Conservation (phyloP, 2,329 filamentous ascomycete species). For the Seiridium cupressi region DNA sequence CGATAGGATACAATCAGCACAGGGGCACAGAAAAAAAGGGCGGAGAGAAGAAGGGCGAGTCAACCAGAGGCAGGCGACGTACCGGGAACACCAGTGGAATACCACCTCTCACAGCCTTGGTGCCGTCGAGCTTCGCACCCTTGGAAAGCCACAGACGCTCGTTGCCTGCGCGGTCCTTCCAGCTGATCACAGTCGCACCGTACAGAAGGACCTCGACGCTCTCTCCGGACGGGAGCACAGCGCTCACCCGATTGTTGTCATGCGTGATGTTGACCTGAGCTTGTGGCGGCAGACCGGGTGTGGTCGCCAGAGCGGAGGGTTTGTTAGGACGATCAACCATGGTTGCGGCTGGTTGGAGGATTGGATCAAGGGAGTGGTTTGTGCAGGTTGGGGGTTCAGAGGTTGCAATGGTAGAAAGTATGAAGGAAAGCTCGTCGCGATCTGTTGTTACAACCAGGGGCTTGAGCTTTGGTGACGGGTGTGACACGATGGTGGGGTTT, state of each 20-base stretch:
- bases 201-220: constrained; percentile 83
- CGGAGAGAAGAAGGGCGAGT: neutral
- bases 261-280: constrained; percentile 73
- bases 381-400: neutral
- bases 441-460: neutral
- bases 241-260: constrained; percentile 71
- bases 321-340: constrained; percentile 88
- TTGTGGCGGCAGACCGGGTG: constrained; percentile 71
- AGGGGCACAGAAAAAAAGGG: neutral
- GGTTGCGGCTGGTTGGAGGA: neutral
- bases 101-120: constrained; percentile 85
- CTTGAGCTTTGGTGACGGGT: neutral
- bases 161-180: constrained; percentile 76
- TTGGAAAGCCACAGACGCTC: constrained; percentile 89
- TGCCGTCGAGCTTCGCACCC: constrained; percentile 77
- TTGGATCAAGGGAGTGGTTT: too few relatives aligned
- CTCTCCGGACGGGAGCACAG: constrained; percentile 81
- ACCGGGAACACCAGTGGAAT: constrained; percentile 94
- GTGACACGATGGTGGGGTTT: constrained; percentile 4
- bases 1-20: neutral
- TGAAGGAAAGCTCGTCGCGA: neutral
- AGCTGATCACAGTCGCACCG: constrained; percentile 89
- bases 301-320: constrained; percentile 72
- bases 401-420: neutral
- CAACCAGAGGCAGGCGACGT: constrained; percentile 30